Evolutionary conservation across 768 basidiomycete species (phyloP).

Genomic region (Daedalea quercina): DNA sequence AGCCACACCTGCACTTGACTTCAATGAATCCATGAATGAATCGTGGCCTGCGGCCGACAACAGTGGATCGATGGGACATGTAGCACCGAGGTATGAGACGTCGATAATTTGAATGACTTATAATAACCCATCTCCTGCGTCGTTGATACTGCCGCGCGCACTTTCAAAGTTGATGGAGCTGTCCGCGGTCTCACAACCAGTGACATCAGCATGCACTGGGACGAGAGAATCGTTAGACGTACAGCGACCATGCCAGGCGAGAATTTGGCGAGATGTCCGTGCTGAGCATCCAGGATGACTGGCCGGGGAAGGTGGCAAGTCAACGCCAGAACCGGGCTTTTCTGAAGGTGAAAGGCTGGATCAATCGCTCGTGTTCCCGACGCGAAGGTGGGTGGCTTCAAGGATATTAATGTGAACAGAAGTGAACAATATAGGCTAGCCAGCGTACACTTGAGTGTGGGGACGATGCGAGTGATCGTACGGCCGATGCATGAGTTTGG

Average conservation of each 20-base stretch:
- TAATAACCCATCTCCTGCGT: too few relatives aligned
- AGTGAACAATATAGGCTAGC: conserved; percentile 1
- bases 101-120: too few relatives aligned
- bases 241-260: conserved; percentile 78
- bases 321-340: conserved; percentile 62
- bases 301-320: conserved; percentile 85
- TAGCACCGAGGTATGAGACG: too few relatives aligned
- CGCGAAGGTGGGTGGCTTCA: conserved; percentile 76
- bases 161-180: too few relatives aligned
- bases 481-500: conserved; percentile 85
- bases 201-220: too few relatives aligned
- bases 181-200: too few relatives aligned
- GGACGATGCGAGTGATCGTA: conserved; percentile 85
- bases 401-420: not conserved
- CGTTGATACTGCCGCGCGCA: too few relatives aligned
- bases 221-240: too few relatives aligned
- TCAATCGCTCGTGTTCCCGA: conserved; percentile 91
- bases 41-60: too few relatives aligned
- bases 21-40: too few relatives aligned
- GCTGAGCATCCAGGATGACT: conserved; percentile 87
- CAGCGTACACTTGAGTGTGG: conserved; percentile 78
- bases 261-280: conserved; percentile 79
- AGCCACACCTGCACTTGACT: too few relatives aligned
- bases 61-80: too few relatives aligned
- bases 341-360: conserved; percentile 60